Evolutionary conservation across 441 rosid genomes (phyloP), one percentile per base, ranked within the genome.

Genomic region (Brassica hybrid): DNA sequence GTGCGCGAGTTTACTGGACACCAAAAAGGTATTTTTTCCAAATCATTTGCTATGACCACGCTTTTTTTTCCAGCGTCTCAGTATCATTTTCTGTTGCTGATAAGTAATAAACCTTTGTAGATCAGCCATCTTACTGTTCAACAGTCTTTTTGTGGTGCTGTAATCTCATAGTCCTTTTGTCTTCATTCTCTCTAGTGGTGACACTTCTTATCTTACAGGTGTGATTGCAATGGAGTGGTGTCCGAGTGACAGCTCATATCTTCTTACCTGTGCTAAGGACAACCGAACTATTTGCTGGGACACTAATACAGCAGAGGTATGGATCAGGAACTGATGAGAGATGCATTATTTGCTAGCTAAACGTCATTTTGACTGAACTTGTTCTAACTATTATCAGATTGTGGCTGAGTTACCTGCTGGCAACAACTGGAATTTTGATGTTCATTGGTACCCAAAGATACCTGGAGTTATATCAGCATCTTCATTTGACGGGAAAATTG

Each of bases 371-470:
- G 30, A 23, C 70, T 75, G 65, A 74, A 70, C 18, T 50, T 75
- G 64, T 17, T 65, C 25, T 7, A 14, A 52, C 81, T 34, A 75
- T 30, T 65, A 69, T 60, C 85, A 96, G 99, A 94, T 96, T 83
- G 94, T 90, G 59, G 81, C 90, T 73, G 99, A 96, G 83, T 82
- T 96, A 80, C 98, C 97, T 62, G 94, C 97, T 65, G 98, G 98
- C 25, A 85, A 92, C 83, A 96, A 94, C 81, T 93, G 98, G 98
- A 96, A 93, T 82, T 96, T 96, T 76, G 99, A 96, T 83, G 90
- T 96, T 64, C 99, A 96, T 75, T 96, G 99, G 99, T 96, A 82
- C n/a, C n/a, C n/a, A n/a, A n/a, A n/a, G n/a, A n/a, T n/a, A n/a
- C n/a, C n/a, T n/a, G n/a, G n/a, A n/a, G 92, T 96, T 63, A 91